Evolutionary conservation across 2,329 filamentous ascomycete species (phyloP).

Genomic region (Neofusicoccum parvum): DNA sequence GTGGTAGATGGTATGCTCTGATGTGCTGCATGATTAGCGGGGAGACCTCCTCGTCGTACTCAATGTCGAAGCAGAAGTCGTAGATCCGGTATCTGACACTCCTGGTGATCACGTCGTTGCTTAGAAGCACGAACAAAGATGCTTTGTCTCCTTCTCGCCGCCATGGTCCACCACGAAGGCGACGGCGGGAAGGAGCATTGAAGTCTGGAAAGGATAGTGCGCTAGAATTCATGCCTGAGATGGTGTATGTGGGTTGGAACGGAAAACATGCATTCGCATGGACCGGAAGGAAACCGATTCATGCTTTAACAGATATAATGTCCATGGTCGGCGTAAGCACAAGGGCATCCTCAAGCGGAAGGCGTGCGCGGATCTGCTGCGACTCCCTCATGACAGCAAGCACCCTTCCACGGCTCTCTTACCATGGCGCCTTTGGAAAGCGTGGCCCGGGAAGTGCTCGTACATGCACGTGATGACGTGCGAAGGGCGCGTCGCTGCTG

Average conservation of each 20-base stretch:
- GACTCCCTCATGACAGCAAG: no score
- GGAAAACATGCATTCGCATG: no score
- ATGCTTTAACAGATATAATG: no score
- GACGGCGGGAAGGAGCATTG: neutral
- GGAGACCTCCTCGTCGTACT: neutral
- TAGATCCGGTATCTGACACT: slow-evolving; percentile 4
- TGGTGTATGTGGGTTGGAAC: neutral
- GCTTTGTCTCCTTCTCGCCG: neutral
- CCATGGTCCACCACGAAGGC: no score
- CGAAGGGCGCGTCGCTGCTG: neutral
- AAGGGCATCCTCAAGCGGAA: neutral
- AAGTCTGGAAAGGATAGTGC: neutral
- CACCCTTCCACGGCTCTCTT: no score
- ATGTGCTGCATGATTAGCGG: neutral
- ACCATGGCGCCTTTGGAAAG: no score
- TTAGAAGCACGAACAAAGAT: neutral
- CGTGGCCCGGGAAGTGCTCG: no score
- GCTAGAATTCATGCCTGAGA: neutral
- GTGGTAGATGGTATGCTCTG: neutral
- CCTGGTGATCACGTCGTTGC: neutral
- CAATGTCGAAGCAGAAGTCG: slow-evolving; percentile 4
- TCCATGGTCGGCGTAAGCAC: no score
- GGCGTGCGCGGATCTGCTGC: no score
- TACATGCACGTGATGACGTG: slow-evolving; percentile 7
- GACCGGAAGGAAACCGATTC: no score